Conservation (phyloP, 495 filamentous ascomycete genomes). For the Podospora pseudopauciseta region DNA sequence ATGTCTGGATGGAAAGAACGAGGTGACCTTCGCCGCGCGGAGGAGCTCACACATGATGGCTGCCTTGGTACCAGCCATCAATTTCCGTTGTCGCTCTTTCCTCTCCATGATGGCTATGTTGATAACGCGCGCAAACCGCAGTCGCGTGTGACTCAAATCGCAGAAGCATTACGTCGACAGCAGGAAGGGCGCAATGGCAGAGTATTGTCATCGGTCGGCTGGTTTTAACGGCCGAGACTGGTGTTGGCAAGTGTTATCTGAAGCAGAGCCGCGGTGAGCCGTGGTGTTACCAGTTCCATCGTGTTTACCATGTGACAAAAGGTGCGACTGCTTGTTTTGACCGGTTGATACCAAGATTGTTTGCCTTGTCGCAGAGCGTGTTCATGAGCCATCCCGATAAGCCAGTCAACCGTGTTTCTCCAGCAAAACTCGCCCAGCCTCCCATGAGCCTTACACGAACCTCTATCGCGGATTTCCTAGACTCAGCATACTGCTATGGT, state of each 20-base stretch:
- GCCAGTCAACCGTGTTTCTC: too few species aligned
- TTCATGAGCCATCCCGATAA: too few species aligned
- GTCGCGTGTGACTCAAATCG: background rate
- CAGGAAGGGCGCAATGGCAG: background rate
- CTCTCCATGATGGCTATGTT: background rate
- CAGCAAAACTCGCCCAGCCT: too few species aligned
- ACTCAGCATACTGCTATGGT: too few species aligned
- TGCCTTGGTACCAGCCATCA: background rate
- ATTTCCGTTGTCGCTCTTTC: background rate
- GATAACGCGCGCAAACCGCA: background rate
- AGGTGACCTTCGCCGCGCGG: background rate
- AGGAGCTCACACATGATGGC: background rate
- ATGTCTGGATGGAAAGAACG: background rate
- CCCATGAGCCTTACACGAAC: too few species aligned
- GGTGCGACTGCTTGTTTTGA: background rate
- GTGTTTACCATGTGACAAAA: background rate
- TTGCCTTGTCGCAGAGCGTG: too few species aligned
- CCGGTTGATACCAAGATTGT: too few species aligned
- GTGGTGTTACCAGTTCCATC: background rate
- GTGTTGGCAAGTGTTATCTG: background rate
- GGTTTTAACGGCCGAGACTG: background rate
- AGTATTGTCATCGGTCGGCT: background rate
- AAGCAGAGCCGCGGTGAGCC: background rate
- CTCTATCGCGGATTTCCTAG: too few species aligned
- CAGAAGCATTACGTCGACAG: background rate